Evolutionary conservation across 192 early-diverging fungal species (phyloP).

Genomic region (Anaeromyces robustus): DNA sequence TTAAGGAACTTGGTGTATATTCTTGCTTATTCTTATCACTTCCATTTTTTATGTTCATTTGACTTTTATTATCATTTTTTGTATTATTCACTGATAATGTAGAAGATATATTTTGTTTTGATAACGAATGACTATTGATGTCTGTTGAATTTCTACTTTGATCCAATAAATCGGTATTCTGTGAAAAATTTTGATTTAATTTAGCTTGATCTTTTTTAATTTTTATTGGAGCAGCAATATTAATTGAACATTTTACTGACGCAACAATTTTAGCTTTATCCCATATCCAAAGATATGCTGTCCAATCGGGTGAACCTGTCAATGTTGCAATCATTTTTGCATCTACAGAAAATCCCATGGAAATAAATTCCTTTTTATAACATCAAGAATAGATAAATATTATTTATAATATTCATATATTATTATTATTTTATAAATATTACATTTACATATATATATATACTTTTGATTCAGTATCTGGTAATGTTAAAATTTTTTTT

Average conservation of each 20-base stretch:
- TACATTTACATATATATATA: not conserved
- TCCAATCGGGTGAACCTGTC: conserved; percentile 37
- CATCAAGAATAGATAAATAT: not conserved
- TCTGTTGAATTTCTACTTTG: not conserved
- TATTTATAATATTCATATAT: conserved; percentile 1
- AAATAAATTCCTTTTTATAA: conserved; percentile 26
- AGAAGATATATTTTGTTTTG: not conserved
- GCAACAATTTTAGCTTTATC: not conserved
- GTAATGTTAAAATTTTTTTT: conserved; percentile 21
- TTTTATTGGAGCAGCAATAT: not conserved
- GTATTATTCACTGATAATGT: not conserved
- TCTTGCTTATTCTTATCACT: not conserved
- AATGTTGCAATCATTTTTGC: conserved; percentile 37
- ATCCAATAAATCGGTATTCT: not conserved
- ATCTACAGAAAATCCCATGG: conserved; percentile 35
- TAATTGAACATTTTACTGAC: not conserved
- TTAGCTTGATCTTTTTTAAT: conserved; percentile 31
- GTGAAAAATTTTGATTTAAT: not conserved
- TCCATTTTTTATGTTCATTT: too few species aligned
- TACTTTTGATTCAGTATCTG: conserved; percentile 32
- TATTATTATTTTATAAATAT: not conserved
- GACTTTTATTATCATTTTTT: not conserved
- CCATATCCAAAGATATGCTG: conserved; percentile 38
- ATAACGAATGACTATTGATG: not conserved
- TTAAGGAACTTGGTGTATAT: not conserved